These are phyloP conservation scores for Triangularia verruculosa DNA, from an alignment of 2,329 filamentous ascomycete species.

Conservation along the genomic window DNA sequence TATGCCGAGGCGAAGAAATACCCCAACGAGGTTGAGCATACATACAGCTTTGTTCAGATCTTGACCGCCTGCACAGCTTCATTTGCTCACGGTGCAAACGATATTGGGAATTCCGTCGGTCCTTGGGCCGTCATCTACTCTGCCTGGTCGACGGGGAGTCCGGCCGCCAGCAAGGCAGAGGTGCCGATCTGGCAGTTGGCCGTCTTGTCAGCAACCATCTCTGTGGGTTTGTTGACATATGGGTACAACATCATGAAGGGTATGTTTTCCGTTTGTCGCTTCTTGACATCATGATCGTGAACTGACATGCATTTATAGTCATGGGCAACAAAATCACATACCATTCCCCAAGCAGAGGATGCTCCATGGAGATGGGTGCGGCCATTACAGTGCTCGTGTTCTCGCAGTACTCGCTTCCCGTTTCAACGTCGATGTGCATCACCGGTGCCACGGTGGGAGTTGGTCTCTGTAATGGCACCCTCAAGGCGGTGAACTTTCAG, in stretches of 20 bases:
- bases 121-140: conserved; percentile 69
- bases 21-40: conserved; percentile 67
- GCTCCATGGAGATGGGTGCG: conserved; percentile 77
- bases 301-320: conserved; percentile 41
- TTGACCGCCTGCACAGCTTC: conserved; percentile 69
- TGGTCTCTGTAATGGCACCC: conserved; percentile 70
- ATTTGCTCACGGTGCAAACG: conserved; percentile 75
- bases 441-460: conserved; percentile 77
- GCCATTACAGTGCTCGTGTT: conserved; percentile 74
- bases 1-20: conserved; percentile 65
- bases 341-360: conserved; percentile 56
- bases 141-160: conserved; percentile 62
- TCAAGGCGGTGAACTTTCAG: conserved; percentile 73
- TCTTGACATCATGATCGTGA: neutral
- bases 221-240: conserved; percentile 67
- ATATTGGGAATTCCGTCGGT: conserved; percentile 69
- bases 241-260: conserved; percentile 84
- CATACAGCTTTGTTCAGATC: conserved; percentile 65
- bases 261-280: conserved; percentile 34
- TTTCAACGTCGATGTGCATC: conserved; percentile 77
- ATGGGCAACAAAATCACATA: conserved; percentile 82
- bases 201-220: conserved; percentile 62
- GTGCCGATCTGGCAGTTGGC: conserved; percentile 77
- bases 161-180: conserved; percentile 58
- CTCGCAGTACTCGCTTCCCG: conserved; percentile 71